Conservation (phyloP, 1,284 basidiomycete species). For the Heterobasidion occidentale region DNA sequence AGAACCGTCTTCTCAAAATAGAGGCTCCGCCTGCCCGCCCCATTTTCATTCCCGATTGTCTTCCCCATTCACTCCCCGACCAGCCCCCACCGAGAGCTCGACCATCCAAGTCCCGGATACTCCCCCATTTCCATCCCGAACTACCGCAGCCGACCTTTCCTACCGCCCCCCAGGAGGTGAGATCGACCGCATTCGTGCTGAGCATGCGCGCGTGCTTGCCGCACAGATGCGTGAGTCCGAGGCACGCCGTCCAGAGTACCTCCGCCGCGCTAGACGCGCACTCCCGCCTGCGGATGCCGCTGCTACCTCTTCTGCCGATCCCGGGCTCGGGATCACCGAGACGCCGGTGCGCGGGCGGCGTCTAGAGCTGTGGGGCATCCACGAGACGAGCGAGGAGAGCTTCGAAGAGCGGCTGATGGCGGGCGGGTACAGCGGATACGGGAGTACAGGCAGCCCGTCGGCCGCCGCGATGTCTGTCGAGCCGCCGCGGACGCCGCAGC, state of each 20-base stretch:
- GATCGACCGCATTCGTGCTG: conserved; percentile 48
- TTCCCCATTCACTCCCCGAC: conserved; percentile 2
- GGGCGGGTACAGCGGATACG: conserved; percentile 67
- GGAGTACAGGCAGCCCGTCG: conserved; percentile 12
- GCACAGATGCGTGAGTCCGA: conserved; percentile 45
- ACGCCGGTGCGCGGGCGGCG: conserved; percentile 64
- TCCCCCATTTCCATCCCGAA: not conserved
- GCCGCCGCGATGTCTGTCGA: not conserved
- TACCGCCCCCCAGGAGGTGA: conserved; percentile 37
- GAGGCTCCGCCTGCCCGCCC: not conserved
- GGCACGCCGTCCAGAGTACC: conserved; percentile 57
- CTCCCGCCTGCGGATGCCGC: conserved; percentile 19
- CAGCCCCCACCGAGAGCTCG: not conserved
- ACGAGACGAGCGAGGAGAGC: conserved; percentile 73
- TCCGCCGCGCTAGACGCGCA: conserved; percentile 47
- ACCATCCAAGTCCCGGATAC: not conserved
- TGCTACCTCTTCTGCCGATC: conserved; percentile 23
- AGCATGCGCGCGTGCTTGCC: conserved; percentile 39
- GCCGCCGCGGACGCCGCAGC: conserved; percentile 20
- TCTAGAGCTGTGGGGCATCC: conserved; percentile 51
- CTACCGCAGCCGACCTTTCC: not conserved
- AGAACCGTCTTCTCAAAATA: not conserved
- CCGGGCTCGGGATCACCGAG: conserved; percentile 50
- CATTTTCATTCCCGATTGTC: conserved; percentile 1
- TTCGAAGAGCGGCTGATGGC: conserved; percentile 76